Percentiles rank a stretch among this genome's conserved stretches.
Conservation (phyloP, 2,329 filamentous ascomycete species). For the Cercospora sp. region DNA sequence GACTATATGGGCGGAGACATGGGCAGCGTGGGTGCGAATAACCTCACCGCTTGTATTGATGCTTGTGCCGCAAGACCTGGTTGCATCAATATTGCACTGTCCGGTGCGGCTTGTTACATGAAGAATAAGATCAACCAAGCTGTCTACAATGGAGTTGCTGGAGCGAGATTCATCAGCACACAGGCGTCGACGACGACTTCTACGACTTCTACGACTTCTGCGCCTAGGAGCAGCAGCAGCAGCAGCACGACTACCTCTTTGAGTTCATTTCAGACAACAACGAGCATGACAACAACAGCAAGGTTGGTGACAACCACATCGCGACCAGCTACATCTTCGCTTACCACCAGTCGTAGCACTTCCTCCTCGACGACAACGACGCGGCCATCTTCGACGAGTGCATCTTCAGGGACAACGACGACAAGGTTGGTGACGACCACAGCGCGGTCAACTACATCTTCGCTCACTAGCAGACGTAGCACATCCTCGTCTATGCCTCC, state of each 20-base stretch:
- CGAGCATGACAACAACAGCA: background rate
- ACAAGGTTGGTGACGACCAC: background rate
- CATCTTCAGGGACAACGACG: background rate
- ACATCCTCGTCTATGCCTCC: background rate
- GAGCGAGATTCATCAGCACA: constrained; percentile 30
- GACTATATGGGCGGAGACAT: constrained; percentile 38
- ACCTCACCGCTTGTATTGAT: constrained; percentile 35
- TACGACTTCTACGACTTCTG: constrained; percentile 8
- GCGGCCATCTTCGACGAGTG: background rate
- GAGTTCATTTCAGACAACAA: background rate
- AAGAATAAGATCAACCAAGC: constrained; percentile 33
- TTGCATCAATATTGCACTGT: constrained; percentile 38
- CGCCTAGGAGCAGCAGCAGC: background rate
- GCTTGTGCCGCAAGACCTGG: constrained; percentile 33
- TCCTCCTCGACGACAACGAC: background rate
- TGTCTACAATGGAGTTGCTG: constrained; percentile 29
- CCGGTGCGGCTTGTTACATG: constrained; percentile 37
- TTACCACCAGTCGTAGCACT: background rate
- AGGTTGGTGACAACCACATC: background rate
- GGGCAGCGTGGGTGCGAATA: constrained; percentile 24
- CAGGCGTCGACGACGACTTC: background rate
- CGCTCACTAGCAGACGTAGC: background rate
- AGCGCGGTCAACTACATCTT: background rate
- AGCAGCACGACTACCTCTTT: background rate
- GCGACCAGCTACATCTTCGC: background rate